Base-by-base conservation (phyloP, 2,329 filamentous ascomycete genomes). In the Anisogramma anomala region DNA sequence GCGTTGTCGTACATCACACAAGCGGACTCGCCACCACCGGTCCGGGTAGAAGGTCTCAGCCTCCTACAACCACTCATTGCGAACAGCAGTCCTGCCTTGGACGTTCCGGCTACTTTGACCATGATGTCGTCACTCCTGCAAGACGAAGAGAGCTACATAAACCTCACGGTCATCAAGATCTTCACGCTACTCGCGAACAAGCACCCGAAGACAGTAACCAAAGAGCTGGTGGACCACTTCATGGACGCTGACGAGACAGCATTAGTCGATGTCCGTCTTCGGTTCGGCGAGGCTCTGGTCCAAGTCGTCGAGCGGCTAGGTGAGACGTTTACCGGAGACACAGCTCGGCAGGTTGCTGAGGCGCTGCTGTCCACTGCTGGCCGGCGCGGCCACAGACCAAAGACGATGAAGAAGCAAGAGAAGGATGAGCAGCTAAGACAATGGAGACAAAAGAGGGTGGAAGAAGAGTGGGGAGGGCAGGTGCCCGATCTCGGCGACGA, bases 141-240 rank as follows among this genome's bases (percentile, higher is more conserved):
- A 45, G 79, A 83, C 36, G 64, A 69, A 5, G 82, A 86, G 42
- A 79, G 83, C 42, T 87, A 80, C 53, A 77, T 85, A 46, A 81
- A 82, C 51, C 63, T 81, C 3, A 70, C 75, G n/a, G 72, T 77
- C 13, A 74, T 86, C 46, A 76, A 75, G 47, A 67, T 79, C 1
- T 74, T 84, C 44, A 71, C 72, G 0, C 70, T 75, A 18, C 58
- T 87, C 9, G 72, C 79, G 0, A 61, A 68, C 47, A 68, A 65
- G 42, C 79, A 84, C 37, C 77, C 80, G 0, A 72, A 68, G 31
- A 71, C 79, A 0, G 77, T 78, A 0, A 62, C 72, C 3, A 67
- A 65, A 17, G 79, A 84, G 50, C 60, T 86, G 0, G 60, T 81
- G 0, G 79, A 84, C 18, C 70, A 75, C 31, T 86, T 85, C 49